These are phyloP conservation scores for Myrica gale DNA, from an alignment of 306 rosid species.

Conservation along the genomic window DNA sequence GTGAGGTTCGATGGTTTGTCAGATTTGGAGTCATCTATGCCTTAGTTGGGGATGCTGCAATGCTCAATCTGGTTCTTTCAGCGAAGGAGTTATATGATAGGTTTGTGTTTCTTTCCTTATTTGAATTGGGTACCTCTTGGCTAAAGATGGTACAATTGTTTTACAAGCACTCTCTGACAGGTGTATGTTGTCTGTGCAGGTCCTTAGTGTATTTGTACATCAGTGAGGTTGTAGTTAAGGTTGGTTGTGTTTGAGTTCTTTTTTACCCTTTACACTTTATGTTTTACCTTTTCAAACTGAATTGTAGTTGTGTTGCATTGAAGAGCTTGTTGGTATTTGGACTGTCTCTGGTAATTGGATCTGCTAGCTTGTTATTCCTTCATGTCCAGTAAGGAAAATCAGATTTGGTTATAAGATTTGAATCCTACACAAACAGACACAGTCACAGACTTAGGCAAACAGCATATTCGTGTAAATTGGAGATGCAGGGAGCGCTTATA, in stretches of 20 bases:
- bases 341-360: background rate
- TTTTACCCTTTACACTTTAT: constrained; percentile 3
- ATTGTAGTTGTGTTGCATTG: background rate
- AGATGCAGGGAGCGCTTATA: too few relatives aligned
- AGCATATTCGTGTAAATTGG: background rate
- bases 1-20: constrained; percentile 81
- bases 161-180: background rate
- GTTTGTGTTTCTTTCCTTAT: constrained; percentile 41
- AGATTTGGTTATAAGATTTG: background rate
- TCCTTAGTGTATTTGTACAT: constrained; percentile 64
- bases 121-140: constrained; percentile 22
- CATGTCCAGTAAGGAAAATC: background rate
- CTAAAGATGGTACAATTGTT: constrained; percentile 4
- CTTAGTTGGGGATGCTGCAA: constrained; percentile 69
- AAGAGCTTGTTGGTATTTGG: background rate
- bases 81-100: constrained; percentile 62
- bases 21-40: constrained; percentile 76
- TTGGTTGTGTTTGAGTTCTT: constrained; percentile 31
- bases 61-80: constrained; percentile 74
- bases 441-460: background rate
- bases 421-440: background rate
- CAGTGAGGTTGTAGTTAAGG: constrained; percentile 83
- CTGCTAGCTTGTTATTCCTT: background rate
- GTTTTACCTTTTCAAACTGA: background rate
- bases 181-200: constrained; percentile 45